Evolutionary conservation across 1,139 yeast genomes (phyloP).

Genomic region (Candida sojae): DNA sequence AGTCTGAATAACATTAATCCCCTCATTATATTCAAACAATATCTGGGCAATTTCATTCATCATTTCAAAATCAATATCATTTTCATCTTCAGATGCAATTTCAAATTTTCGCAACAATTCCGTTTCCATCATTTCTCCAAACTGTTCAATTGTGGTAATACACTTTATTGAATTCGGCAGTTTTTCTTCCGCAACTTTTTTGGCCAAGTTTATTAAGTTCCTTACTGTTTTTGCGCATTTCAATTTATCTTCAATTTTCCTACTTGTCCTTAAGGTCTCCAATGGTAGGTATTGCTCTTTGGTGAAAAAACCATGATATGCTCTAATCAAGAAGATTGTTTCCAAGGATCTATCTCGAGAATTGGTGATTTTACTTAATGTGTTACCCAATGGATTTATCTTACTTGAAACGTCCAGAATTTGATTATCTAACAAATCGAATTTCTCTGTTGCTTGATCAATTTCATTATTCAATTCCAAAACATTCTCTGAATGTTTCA

Average conservation of each 20-base stretch:
- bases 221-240: constrained; percentile 71
- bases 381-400: constrained; percentile 75
- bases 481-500: constrained; percentile 68
- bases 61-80: constrained; percentile 54
- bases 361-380: constrained; percentile 71
- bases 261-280: constrained; percentile 48
- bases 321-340: constrained; percentile 72
- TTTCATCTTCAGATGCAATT: constrained; percentile 47
- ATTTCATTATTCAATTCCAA: constrained; percentile 55
- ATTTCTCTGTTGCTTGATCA: constrained; percentile 42
- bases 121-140: constrained; percentile 76
- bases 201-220: constrained; percentile 63
- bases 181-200: constrained; percentile 57
- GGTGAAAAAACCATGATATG: constrained; percentile 74
- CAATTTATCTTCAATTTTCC: constrained; percentile 51
- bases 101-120: constrained; percentile 60
- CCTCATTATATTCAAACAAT: constrained; percentile 83
- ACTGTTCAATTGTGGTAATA: constrained; percentile 61
- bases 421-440: constrained; percentile 59
- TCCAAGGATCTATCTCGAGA: constrained; percentile 75
- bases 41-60: constrained; percentile 81
- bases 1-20: constrained; percentile 76
- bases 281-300: constrained; percentile 65
- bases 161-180: constrained; percentile 51
- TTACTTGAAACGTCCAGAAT: constrained; percentile 61